Base-by-base conservation (phyloP, 2,329 filamentous ascomycete genomes). In the Mariannaea elegans region DNA sequence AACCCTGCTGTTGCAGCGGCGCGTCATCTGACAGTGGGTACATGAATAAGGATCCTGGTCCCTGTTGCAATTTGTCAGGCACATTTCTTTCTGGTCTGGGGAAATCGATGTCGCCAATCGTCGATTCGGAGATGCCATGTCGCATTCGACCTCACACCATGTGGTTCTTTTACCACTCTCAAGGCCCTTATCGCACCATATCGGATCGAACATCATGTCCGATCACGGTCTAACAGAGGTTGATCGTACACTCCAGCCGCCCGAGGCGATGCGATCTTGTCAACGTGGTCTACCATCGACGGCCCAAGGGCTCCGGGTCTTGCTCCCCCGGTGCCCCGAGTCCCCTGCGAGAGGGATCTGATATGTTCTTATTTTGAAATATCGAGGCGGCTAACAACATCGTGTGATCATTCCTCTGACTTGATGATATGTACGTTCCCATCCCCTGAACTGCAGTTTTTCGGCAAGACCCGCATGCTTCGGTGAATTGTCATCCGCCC, bases 61-160 rank as follows among this genome's bases (percentile, higher is more conserved):
- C 53, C 59, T 58, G 65, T 54, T 58, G 49, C 48, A 41, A 57
- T 49, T 36, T 16, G 56, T 55, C 51, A 59, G 56, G 56, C 56
- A 59, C 56, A 59, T 59, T 31, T 41, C 14, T 41, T 19, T n/a
- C 36, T 59, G 31, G 49, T 59, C 56, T 53, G 56, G 56, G 56
- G 56, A 59, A 59, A 59, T 59, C 56, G 52, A 41, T 32, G 41
- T 56, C 38, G 45, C 57, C 24, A 56, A 59, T 48, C 49, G 41
- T 47, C 34, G n/a, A n/a, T n/a, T n/a, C n/a, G n/a, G n/a, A n/a
- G 34, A 51, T 18, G 18, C 16, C 10, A 58, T 58, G 55, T 41
- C 34, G 39, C 54, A 58, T 52, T 41, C n/a, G n/a, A n/a, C n/a
- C n/a, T n/a, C n/a, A 23, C n/a, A 38, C 31, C 9, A 27, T 36